phyloP scores from a whole-genome alignment of 306 rosid species.

The Medicago ruthenica region DNA sequence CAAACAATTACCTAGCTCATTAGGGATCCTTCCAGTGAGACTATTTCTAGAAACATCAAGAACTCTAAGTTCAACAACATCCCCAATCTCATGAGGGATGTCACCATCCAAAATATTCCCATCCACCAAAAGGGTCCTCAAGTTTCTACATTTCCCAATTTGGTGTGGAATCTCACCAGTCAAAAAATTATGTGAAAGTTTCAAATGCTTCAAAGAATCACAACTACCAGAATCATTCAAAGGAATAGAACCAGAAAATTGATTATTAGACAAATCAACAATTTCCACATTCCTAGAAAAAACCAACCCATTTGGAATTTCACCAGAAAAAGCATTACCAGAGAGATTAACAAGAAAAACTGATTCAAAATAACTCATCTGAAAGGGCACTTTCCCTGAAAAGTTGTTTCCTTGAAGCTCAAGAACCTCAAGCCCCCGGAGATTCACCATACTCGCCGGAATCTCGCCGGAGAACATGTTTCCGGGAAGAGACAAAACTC shows the following conservation, averaged over 20 bases:
- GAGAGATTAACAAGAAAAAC: conserved; percentile 63
- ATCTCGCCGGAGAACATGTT: conserved; percentile 62
- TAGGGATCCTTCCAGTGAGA: conserved; percentile 59
- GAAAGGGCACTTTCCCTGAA: conserved; percentile 53
- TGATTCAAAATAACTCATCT: conserved; percentile 52
- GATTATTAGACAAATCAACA: conserved; percentile 68
- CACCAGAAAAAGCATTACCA: conserved; percentile 57
- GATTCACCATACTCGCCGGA: conserved; percentile 51
- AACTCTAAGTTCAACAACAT: conserved; percentile 53
- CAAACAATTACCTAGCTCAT: conserved; percentile 56
- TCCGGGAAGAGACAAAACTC: conserved; percentile 54
- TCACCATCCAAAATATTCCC: conserved; percentile 66
- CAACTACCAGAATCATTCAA: conserved; percentile 40
- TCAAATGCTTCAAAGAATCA: conserved; percentile 55
- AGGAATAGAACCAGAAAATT: conserved; percentile 50
- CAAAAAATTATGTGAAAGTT: conserved; percentile 62
- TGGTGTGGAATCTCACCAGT: conserved; percentile 56
- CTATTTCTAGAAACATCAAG: conserved; percentile 76
- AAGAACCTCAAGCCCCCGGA: conserved; percentile 50
- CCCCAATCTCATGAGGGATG: conserved; percentile 62
- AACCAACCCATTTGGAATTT: conserved; percentile 48
- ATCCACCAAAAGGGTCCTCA: conserved; percentile 64
- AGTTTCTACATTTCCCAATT: conserved; percentile 61
- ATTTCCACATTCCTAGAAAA: conserved; percentile 45
- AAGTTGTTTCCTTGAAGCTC: conserved; percentile 70